A percentile compares a stretch with the other conserved stretches of the same genome.
phyloP scores from a whole-genome alignment of 148 eudicot genomes.

The Salicornia ramosissima region DNA sequence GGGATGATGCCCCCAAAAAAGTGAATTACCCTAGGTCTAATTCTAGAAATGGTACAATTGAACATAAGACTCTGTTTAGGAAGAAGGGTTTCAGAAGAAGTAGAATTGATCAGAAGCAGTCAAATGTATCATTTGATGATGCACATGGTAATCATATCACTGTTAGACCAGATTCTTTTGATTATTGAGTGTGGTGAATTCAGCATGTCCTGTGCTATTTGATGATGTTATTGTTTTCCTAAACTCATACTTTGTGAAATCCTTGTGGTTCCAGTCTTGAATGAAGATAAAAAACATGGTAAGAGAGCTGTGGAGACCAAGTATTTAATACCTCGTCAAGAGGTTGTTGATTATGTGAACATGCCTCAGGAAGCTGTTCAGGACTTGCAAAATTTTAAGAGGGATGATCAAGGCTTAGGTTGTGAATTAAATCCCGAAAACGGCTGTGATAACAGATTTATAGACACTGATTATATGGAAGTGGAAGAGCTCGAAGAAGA shows the following conservation, averaged over 20 bases:
- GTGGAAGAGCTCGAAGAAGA: slow-evolving; percentile 40
- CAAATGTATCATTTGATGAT: slow-evolving; percentile 9
- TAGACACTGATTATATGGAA: slow-evolving; percentile 22
- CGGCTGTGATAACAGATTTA: slow-evolving; percentile 13
- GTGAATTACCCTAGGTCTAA: slow-evolving; percentile 15
- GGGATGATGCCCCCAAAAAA: slow-evolving; percentile 9
- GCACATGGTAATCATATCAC: slow-evolving; percentile 26
- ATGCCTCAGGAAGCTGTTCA: slow-evolving; percentile 29
- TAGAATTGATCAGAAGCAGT: background rate
- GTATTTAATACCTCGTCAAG: slow-evolving; percentile 3
- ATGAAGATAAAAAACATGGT: background rate
- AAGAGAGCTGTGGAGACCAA: background rate
- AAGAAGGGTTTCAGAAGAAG: background rate
- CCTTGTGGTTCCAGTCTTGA: slow-evolving; percentile 15
- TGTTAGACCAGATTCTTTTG: background rate
- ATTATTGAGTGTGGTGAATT: background rate
- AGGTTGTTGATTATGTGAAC: slow-evolving; percentile 24
- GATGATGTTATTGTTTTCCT: background rate
- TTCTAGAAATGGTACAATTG: slow-evolving; percentile 16
- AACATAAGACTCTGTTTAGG: slow-evolving; percentile 13
- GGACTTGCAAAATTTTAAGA: slow-evolving; percentile 18
- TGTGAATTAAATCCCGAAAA: slow-evolving; percentile 18
- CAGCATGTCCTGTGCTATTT: background rate
- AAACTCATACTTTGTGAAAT: background rate
- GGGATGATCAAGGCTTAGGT: slow-evolving; percentile 12